Base-by-base conservation (phyloP, 225 moss, liverwort and hornwort genomes). In the Climacium dendroides region DNA sequence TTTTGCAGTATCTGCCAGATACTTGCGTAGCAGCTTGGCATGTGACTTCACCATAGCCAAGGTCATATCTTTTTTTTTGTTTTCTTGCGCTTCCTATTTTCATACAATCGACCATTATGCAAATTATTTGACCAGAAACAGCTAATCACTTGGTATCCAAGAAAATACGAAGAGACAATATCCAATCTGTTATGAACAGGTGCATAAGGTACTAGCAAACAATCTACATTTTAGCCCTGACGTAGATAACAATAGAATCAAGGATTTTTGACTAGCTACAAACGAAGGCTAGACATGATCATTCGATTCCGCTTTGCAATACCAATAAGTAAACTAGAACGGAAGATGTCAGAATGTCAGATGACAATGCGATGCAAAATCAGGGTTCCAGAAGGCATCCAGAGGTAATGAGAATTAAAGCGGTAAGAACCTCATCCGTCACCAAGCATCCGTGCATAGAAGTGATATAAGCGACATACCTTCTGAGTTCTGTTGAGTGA, bases 1-100 rank as follows among this genome's bases (percentile, higher is more conserved):
- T 88, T 97, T 99, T 55, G 94, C 94, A 87, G 92, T 91, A 88
- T 99, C 99, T 85, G 96, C 95, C 83, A 97, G 90, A 93, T 97
- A 96, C 86, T 99, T 99, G 87, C 97, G 95, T 88, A 99, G 89
- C 74, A 99, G 92, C 87, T 94, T 96, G 83, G 98, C 92, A 89
- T 96, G 95, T 86, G 93, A 95, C 85, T 97, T 97, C 86, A 99
- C 95, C 98, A 99, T 94, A 59, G 91, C 96, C 87, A 94, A 84
- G 53, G 97, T 95, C 97, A 99, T 97, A 82, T 99, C 98, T 66
- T 86, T 95, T 84, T 94, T 97, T 82, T 85, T 95, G 63, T 87
- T 89, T 82, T 99, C 98, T 83, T 96, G 83, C 74, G 93, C 89
- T 70, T 97, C 98, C 98, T 97, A 92, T 91, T 82, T 69, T 79